Evolutionary conservation across 768 basidiomycete genomes (phyloP).

Genomic region (Grammothele lineata): DNA sequence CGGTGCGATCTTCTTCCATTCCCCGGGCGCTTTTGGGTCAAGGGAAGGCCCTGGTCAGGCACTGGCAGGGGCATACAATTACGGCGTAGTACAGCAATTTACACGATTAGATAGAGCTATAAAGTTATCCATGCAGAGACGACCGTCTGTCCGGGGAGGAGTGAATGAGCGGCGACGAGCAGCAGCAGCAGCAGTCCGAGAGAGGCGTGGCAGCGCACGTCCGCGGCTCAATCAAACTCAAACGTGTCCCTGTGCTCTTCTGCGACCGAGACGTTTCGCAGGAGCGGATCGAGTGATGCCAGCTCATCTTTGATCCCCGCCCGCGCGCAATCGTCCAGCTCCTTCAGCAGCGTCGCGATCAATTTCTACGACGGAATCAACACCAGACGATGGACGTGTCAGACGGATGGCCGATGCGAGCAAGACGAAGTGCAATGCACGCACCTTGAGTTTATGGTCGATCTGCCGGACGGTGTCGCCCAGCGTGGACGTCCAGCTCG

Average conservation of each 20-base stretch:
- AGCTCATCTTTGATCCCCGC: constrained; percentile 81
- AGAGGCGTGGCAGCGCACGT: neutral
- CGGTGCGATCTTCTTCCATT: too few species aligned
- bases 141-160: constrained; percentile 1
- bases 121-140: constrained; percentile 16
- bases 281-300: constrained; percentile 72
- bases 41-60: neutral
- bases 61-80: neutral
- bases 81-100: constrained; percentile 14
- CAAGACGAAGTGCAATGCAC: constrained; percentile 18
- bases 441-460: constrained; percentile 80
- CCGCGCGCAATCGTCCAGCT: constrained; percentile 78
- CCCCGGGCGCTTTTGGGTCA: neutral
- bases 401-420: too few species aligned
- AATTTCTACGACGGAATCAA: constrained; percentile 74
- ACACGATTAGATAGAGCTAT: constrained; percentile 21
- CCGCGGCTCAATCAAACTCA: constrained; percentile 23
- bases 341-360: constrained; percentile 71
- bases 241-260: constrained; percentile 38
- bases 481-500: constrained; percentile 57
- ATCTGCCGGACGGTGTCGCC: constrained; percentile 77
- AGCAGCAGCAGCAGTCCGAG: too few species aligned
- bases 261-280: constrained; percentile 49
- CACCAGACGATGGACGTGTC: too few species aligned
- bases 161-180: neutral